Percentiles rank a stretch among this genome's conserved stretches.
Evolutionary conservation across 805 yeast genomes (phyloP).

Genomic region (Candida tibetensis): DNA sequence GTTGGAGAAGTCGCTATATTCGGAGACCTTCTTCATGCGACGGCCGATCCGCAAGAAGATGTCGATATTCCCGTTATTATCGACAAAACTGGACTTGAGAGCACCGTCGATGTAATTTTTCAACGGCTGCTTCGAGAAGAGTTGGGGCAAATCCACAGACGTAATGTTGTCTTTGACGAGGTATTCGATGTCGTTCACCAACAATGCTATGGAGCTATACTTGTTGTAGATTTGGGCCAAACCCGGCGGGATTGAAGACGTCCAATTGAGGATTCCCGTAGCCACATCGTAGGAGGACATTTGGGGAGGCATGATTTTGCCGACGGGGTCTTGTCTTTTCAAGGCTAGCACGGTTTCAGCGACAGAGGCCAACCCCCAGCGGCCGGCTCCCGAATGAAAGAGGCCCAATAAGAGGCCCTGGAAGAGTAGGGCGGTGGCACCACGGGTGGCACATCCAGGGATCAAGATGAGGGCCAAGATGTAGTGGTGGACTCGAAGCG

Average conservation of each 20-base stretch:
- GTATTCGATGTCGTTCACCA: slow-evolving; percentile 77
- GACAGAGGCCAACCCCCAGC: slow-evolving; percentile 93
- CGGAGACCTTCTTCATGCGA: slow-evolving; percentile 37
- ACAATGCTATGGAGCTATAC: slow-evolving; percentile 55
- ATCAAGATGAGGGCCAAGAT: slow-evolving; percentile 72
- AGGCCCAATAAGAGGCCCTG: slow-evolving; percentile 86
- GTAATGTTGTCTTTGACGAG: slow-evolving; percentile 51
- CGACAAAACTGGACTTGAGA: slow-evolving; percentile 20
- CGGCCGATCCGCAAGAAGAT: slow-evolving; percentile 59
- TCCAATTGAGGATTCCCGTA: slow-evolving; percentile 40
- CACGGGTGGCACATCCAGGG: slow-evolving; percentile 81
- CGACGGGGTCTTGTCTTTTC: slow-evolving; percentile 71
- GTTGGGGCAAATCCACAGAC: slow-evolving; percentile 35
- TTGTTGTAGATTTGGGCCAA: slow-evolving; percentile 18
- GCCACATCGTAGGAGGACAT: slow-evolving; percentile 32
- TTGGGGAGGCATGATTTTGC: slow-evolving; percentile 49
- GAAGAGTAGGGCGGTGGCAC: slow-evolving; percentile 64
- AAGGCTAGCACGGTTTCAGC: slow-evolving; percentile 71
- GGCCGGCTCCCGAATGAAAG: slow-evolving; percentile 75
- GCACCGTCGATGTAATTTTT: slow-evolving; percentile 28
- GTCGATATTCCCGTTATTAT: slow-evolving; percentile 28
- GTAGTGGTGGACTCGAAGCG: slow-evolving; percentile 75
- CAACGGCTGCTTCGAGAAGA: slow-evolving; percentile 20
- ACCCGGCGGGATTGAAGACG: slow-evolving; percentile 2
- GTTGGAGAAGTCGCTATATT: slow-evolving; percentile 60